Conservation (phyloP, 306 rosid genomes). For the Acacia acuminata region DNA sequence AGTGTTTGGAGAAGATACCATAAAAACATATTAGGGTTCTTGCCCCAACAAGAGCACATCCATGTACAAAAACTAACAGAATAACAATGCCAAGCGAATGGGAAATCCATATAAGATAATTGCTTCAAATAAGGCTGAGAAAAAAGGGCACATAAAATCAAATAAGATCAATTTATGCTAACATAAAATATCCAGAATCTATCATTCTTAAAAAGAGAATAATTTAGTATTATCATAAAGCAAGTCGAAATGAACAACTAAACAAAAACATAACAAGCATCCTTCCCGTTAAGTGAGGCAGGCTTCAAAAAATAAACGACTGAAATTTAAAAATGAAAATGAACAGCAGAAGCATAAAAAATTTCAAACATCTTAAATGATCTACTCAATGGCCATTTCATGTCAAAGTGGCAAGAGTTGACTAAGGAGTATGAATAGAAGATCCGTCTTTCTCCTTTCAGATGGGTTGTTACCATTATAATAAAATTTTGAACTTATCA, state of each 20-base stretch:
- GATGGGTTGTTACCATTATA: not conserved
- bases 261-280: not conserved
- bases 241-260: not conserved
- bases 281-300: not conserved
- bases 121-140: not conserved
- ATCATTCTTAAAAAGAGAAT: not conserved
- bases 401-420: not conserved
- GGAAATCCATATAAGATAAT: not conserved
- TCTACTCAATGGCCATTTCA: not conserved
- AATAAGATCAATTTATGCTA: not conserved
- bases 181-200: not conserved
- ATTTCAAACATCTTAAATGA: not conserved
- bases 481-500: not conserved
- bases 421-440: not conserved
- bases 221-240: not conserved
- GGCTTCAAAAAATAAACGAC: not conserved
- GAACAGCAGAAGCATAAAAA: not conserved
- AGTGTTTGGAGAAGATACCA: not conserved
- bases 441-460: not conserved
- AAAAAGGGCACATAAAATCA: not conserved
- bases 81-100: not conserved
- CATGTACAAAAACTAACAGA: not conserved
- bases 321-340: not conserved
- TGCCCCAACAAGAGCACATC: not conserved
- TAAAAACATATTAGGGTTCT: not conserved